Evolutionary conservation across 305 asterid genomes (phyloP), one percentile per base, ranked within the genome.

Genomic region (Solanum aculeatissimum): DNA sequence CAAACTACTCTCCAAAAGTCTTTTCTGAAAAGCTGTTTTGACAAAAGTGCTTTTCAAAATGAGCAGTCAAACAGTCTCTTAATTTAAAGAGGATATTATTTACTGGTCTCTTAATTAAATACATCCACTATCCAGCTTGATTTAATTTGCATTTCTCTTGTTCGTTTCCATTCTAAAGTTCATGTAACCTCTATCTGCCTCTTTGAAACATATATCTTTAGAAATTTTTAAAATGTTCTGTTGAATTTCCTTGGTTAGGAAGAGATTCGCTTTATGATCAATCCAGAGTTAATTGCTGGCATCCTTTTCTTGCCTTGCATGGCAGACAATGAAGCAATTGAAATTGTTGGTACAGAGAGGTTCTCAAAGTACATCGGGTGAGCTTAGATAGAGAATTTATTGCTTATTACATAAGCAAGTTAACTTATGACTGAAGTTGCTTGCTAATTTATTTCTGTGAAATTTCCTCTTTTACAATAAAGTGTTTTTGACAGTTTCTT

Each of bases 221-320:
- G n/a, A 47, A 32, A 72, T n/a, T 35, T 49, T 74, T 6, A 35
- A 84, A 71, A 21, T 45, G 63, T 63, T 10, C 8, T 78, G 9
- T 43, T 63, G 21, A 53, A 21, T 65, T 19, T 60, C 60, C 35
- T 84, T 78, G 27, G 16, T 54, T 89, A 90, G 92, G 99, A 95
- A 89, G 99, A 96, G 91, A 96, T 96, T 58, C 97, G 98, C 84
- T 95, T 95, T 91, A 92, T 96, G 99, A 93, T 95, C 90, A 95
- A 93, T 83, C 98, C 98, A 45, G 99, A 96, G 91, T 84, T 96
- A 86, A 92, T 94, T 40, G 80, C 86, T 84, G 91, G 97, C 90
- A 92, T 89, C 92, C 94, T 96, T 85, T 95, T 96, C 91, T 71
- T 92, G 85, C 91, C 98, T 66, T 80, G 91, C 65, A 95, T 96